Conservation (phyloP, 371 early-diverging fungal genomes). For the Zancudomyces culisetae region DNA sequence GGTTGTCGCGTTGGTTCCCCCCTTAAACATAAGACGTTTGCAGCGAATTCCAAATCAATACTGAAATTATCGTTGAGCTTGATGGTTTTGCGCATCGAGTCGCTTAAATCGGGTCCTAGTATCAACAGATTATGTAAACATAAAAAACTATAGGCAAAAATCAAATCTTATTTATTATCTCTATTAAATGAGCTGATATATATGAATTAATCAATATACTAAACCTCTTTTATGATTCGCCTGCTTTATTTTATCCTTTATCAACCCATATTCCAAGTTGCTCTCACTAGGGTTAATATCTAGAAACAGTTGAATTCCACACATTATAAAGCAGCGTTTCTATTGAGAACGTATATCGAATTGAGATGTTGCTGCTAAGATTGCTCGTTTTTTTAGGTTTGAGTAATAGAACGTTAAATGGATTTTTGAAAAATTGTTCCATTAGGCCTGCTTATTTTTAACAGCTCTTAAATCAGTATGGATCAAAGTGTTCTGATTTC, state of each 20-base stretch:
- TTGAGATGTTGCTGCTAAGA: too few relatives aligned
- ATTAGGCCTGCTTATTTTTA: too few relatives aligned
- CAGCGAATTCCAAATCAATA: conserved; percentile 27
- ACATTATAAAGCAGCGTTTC: conserved; percentile 10
- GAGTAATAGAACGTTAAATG: too few relatives aligned
- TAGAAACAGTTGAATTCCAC: conserved; percentile 11
- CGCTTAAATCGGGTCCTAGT: conserved; percentile 12
- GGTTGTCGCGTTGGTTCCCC: conserved; percentile 56
- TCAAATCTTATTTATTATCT: neutral
- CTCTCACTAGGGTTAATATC: neutral
- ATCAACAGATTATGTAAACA: neutral
- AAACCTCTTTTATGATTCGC: conserved; percentile 12
- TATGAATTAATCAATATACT: neutral
- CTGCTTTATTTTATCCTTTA: conserved; percentile 5
- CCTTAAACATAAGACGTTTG: conserved; percentile 62
- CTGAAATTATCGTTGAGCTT: neutral
- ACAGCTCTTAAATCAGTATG: too few relatives aligned
- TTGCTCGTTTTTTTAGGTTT: too few relatives aligned
- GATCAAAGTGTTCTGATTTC: too few relatives aligned
- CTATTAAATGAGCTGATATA: neutral
- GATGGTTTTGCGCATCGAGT: neutral
- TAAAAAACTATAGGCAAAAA: neutral
- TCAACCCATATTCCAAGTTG: neutral
- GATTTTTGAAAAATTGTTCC: too few relatives aligned
- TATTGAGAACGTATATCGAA: too few relatives aligned